Conservation (phyloP, 257 asterid species). For the Perilla frutescens region DNA sequence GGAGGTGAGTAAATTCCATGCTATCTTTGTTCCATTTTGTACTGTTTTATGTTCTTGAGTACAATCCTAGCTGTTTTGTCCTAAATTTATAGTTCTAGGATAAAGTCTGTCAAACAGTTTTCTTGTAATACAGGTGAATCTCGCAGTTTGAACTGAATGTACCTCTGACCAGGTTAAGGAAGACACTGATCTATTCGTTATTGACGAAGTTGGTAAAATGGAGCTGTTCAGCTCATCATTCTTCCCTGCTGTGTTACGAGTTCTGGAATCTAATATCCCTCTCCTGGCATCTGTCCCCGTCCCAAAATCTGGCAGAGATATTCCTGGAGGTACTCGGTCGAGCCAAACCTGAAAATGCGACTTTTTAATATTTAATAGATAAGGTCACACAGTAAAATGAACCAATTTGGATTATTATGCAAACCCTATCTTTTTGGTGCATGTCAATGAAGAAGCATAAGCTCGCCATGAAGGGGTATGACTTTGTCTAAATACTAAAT, state of each 20-base stretch:
- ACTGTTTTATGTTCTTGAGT: not conserved
- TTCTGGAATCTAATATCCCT: slow-evolving; percentile 79
- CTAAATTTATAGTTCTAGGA: slow-evolving; percentile 1
- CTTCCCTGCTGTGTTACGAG: slow-evolving; percentile 84
- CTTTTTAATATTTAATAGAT: slow-evolving; percentile 2
- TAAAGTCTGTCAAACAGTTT: slow-evolving; percentile 20
- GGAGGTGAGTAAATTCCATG: slow-evolving; percentile 58
- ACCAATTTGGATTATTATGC: not conserved
- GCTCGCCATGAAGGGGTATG: not conserved
- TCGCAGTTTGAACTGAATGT: slow-evolving; percentile 33
- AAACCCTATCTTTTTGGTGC: not conserved
- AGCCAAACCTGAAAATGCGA: slow-evolving; percentile 8
- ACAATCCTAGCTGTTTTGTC: not conserved
- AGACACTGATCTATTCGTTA: slow-evolving; percentile 75
- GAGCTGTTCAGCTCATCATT: slow-evolving; percentile 85
- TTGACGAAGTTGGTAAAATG: slow-evolving; percentile 95
- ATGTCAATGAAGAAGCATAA: not conserved
- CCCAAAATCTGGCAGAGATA: slow-evolving; percentile 78
- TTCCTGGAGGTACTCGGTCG: slow-evolving; percentile 79
- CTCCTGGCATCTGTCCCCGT: slow-evolving; percentile 82
- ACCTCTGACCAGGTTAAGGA: slow-evolving; percentile 65
- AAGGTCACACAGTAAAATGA: not conserved
- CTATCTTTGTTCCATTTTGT: slow-evolving; percentile 15
- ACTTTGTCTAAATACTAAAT: not conserved
- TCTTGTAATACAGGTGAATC: slow-evolving; percentile 4